Base-by-base conservation (phyloP, 192 early-diverging fungal genomes). In the Coemansia sp. region DNA sequence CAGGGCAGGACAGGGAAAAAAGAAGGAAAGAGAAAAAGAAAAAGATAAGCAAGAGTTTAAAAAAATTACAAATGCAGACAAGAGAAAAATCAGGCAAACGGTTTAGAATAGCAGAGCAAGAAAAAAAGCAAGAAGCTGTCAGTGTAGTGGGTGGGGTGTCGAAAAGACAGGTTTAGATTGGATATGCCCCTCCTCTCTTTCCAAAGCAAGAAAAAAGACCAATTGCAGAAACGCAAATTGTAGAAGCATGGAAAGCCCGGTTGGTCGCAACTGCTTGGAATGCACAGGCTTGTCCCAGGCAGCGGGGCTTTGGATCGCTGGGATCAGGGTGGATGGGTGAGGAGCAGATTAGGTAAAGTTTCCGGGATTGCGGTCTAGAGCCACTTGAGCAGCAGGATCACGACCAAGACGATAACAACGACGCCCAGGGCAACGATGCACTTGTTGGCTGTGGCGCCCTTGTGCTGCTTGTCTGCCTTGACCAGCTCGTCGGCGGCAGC, bases 401-500 rank as follows among this genome's bases (percentile, higher is more conserved):
- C 79, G 58, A 98, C 82, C 59, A 98, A 67, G 23, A 91, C 70
- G 32, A 88, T 80, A 29, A 95, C 92, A 23, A 95, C 55, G 1
- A 93, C 72, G 28, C 83, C 86, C 30, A 98, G 83, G 7, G 91
- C 65, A 4, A 93, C 74, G 30, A 98, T 95, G 53, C 89, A 89
- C 66, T 93, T 89, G 62, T 93, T 87, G 47, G 91, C 93, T 39
- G 86, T 81, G 18, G 90, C 81, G 57, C 79, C 89, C 58, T 89
- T 90, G 79, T 96, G 94, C 72, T 92, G 90, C 54, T 81, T 82
- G 36, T 87, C 85, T 18, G 86, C 93, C 82, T 89, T 71, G 50
- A 87, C 82, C 51, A 98, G 84, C 70, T 98, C 87, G 42, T 86
- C 86, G 47, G 90, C 90, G 4, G 93, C 97, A 5, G 88, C 80